Evolutionary conservation across 176 grass and related monocot genomes (phyloP).

Genomic region (Oryza brachyantha): DNA sequence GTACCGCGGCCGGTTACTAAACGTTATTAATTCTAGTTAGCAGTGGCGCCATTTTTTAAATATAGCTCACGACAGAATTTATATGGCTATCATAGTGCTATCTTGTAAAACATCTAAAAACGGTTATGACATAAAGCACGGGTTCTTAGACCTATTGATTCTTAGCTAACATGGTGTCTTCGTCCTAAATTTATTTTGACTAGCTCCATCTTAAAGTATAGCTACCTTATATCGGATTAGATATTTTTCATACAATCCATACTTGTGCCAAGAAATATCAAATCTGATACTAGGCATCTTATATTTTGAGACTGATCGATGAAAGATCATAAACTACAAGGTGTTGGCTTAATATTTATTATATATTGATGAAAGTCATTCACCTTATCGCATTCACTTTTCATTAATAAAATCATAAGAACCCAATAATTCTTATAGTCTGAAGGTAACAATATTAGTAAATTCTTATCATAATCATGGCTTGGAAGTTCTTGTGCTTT

Average conservation of each 20-base stretch:
- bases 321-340: rapidly evolving
- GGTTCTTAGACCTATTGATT: no score
- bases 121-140: no score
- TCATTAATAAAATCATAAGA: neutral
- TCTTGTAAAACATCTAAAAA: neutral
- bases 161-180: no score
- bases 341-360: neutral
- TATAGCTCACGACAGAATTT: no score
- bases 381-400: neutral
- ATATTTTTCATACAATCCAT: no score
- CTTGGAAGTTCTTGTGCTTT: neutral
- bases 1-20: neutral
- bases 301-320: no score
- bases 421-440: neutral
- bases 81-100: neutral
- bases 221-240: no score
- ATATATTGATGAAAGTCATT: neutral
- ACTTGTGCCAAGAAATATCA: no score
- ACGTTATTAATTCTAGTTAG: neutral
- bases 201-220: no score
- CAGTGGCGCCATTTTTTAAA: neutral
- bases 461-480: neutral
- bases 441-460: neutral
- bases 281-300: no score
- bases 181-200: no score